Conservation (phyloP, 2,329 filamentous ascomycete genomes). For the Neonectria neomacrospora region DNA sequence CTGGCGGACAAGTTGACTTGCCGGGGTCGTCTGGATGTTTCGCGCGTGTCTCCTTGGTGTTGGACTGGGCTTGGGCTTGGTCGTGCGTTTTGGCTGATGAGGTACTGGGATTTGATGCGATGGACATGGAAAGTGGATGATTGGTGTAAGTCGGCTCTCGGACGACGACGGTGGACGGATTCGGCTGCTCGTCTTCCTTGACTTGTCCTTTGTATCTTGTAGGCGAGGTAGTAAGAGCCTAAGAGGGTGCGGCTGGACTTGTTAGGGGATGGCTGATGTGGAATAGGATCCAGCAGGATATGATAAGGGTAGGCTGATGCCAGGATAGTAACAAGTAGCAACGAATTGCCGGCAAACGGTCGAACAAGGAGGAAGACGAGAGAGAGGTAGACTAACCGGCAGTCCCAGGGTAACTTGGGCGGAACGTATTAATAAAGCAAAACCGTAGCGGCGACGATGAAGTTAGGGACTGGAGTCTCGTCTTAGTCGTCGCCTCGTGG, state of each 20-base stretch:
- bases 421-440: constrained; percentile 14
- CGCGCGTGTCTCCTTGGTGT: constrained; percentile 12
- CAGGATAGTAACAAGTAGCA: background rate
- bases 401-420: constrained; percentile 6
- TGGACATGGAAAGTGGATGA: constrained; percentile 10
- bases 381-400: background rate
- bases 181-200: constrained; percentile 2
- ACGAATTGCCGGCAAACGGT: background rate
- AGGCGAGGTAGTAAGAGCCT: background rate
- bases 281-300: background rate
- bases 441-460: constrained; percentile 1
- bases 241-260: constrained; percentile 1
- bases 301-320: background rate
- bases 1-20: background rate
- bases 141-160: constrained; percentile 34
- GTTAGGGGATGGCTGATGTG: constrained; percentile 4
- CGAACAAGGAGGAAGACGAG: constrained; percentile 3
- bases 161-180: background rate
- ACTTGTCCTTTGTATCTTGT: background rate
- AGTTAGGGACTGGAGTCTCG: constrained; percentile 4
- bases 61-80: constrained; percentile 20
- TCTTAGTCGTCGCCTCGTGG: constrained; percentile 5
- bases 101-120: constrained; percentile 23
- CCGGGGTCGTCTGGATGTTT: constrained; percentile 17
- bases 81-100: constrained; percentile 22